phyloP scores from a whole-genome alignment of 1,284 basidiomycete species.

The Leccinum holopus region DNA sequence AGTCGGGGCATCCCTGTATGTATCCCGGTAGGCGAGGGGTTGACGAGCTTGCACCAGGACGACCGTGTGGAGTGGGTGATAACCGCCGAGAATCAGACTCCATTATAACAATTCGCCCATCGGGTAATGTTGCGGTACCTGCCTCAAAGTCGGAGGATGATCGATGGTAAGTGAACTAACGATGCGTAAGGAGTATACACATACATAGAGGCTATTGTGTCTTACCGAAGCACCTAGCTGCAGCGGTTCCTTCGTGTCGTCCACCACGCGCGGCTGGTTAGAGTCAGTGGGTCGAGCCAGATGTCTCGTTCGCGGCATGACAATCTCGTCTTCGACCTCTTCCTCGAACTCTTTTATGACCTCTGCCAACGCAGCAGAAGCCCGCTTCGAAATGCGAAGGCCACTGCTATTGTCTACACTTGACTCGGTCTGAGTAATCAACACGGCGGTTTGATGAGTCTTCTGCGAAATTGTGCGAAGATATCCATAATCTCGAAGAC shows the following conservation, averaged over 20 bases:
- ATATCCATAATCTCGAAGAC: slow-evolving; percentile 70
- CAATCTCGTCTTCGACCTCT: slow-evolving; percentile 66
- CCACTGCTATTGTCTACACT: slow-evolving; percentile 32
- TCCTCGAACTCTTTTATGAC: slow-evolving; percentile 73
- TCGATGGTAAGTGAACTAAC: slow-evolving; percentile 23
- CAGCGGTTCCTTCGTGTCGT: slow-evolving; percentile 20
- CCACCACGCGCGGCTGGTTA: slow-evolving; percentile 23
- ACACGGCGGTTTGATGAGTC: slow-evolving; percentile 46
- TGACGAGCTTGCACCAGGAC: slow-evolving; percentile 49
- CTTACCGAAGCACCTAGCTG: slow-evolving; percentile 28
- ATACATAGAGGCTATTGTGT: slow-evolving; percentile 6
- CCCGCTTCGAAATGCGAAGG: slow-evolving; percentile 49
- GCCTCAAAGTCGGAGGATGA: slow-evolving; percentile 46
- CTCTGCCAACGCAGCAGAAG: slow-evolving; percentile 66
- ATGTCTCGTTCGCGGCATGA: slow-evolving; percentile 60
- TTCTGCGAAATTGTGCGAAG: slow-evolving; percentile 55
- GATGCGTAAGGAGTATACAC: slow-evolving; percentile 22
- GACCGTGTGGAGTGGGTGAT: slow-evolving; percentile 51
- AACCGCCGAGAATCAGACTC: slow-evolving; percentile 47
- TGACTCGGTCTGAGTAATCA: slow-evolving; percentile 52
- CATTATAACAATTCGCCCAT: slow-evolving; percentile 45
- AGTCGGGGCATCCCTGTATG: slow-evolving; percentile 81
- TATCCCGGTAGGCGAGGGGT: slow-evolving; percentile 74
- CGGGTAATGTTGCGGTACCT: slow-evolving; percentile 68
- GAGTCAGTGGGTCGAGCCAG: slow-evolving; percentile 40